Evolutionary conservation across 2,329 filamentous ascomycete species (phyloP), one percentile per base, ranked within the genome.

Genomic region (Ophiosphaerella herpotricha): DNA sequence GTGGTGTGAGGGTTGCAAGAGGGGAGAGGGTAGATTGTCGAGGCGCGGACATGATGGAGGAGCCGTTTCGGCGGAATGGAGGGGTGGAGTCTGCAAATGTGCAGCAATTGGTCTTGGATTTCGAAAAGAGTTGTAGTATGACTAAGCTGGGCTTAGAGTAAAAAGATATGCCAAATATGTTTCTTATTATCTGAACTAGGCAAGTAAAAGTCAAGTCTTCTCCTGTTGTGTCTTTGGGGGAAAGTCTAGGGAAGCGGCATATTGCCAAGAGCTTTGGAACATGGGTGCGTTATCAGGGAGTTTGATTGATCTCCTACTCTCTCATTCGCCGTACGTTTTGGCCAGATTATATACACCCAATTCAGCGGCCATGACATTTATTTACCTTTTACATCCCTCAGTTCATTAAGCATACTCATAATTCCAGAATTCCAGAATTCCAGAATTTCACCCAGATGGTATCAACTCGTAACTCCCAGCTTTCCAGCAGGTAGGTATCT

Each of bases 1-100:
- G 74, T 9, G 83, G 82, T 18, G 74, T 75, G 46, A 85, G 74
- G 41, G 82, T 79, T 23, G 81, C 77, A 51, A 85, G 75, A 13
- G 71, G 71, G 8, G 67, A 66, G 45, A 82, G 54, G 13, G 55
- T 59, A 45, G 54, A 49, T 35, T 57, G 50, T 38, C 38, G 54
- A 24, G 58, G 16, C 24, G 48, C 29, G 29, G 55, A 46, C 58
- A 64, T 64, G 39, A 43, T 65, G 38, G 50, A 40, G 45, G 50
- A 37, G 47, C 50, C 43, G 40, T 50, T 46, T 14, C 33, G 26
- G 29, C 44, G 18, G 23, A 35, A 31, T 34, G 26, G 31, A 16
- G 40, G 32, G 23, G 36, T 46, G 29, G 6, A 23, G 18, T 33
- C 43, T 8, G n/a, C 9, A 16, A 9, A 11, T 35, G 4, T 14